Evolutionary conservation across 2,329 filamentous ascomycete species (phyloP).

Genomic region (Stemphylium lycopersici): DNA sequence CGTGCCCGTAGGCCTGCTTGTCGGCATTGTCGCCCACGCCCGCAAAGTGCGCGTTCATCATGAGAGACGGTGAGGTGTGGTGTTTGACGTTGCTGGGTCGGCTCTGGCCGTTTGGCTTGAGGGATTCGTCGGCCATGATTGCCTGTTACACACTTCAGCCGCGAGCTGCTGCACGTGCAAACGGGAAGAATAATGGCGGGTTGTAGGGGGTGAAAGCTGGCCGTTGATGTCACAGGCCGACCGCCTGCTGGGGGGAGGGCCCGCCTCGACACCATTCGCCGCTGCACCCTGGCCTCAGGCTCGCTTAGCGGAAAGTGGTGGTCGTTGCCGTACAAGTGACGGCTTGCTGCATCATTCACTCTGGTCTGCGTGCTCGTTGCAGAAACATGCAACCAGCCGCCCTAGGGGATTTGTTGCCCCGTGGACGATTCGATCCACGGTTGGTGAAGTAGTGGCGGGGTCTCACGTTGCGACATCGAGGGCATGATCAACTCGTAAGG

Average conservation of each 20-base stretch:
- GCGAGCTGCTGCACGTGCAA: slow-evolving; percentile 36
- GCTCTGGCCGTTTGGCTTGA: slow-evolving; percentile 45
- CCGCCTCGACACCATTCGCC: slow-evolving; percentile 33
- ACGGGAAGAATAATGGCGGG: slow-evolving; percentile 40
- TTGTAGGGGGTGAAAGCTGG: slow-evolving; percentile 36
- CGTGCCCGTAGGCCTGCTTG: slow-evolving; percentile 80
- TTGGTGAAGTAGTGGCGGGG: neutral
- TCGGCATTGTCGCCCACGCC: slow-evolving; percentile 68
- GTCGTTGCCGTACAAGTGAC: slow-evolving; percentile 36
- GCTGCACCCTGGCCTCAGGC: slow-evolving; percentile 28
- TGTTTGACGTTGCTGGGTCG: slow-evolving; percentile 47
- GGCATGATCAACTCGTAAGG: neutral
- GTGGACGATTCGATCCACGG: slow-evolving; percentile 2
- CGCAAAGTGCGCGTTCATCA: slow-evolving; percentile 82
- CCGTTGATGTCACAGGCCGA: slow-evolving; percentile 49
- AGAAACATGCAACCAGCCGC: neutral
- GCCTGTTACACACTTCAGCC: slow-evolving; percentile 24
- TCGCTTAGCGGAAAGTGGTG: slow-evolving; percentile 40
- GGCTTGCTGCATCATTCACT: slow-evolving; percentile 30
- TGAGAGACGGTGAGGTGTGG: slow-evolving; percentile 52
- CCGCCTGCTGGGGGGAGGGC: slow-evolving; percentile 20
- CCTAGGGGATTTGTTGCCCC: slow-evolving; percentile 2
- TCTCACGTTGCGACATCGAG: neutral
- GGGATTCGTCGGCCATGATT: slow-evolving; percentile 39
- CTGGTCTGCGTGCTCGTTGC: slow-evolving; percentile 6